A percentile compares a stretch with the other conserved stretches of the same genome.
phyloP scores from a whole-genome alignment of 2,329 filamentous ascomycete genomes.

The Simplicillium aogashimaense region DNA sequence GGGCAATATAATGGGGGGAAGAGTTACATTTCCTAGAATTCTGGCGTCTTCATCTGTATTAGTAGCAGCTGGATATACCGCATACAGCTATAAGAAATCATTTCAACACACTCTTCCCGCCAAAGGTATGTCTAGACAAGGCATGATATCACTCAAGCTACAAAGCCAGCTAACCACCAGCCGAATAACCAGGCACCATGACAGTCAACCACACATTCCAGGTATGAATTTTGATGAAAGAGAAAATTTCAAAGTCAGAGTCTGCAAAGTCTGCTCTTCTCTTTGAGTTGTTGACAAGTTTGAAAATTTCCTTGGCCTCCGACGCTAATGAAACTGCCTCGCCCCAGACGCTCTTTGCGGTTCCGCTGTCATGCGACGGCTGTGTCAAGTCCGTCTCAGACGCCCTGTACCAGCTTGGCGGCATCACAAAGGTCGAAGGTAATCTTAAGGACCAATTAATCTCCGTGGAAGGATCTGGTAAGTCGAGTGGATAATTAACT shows the following conservation, averaged over 20 bases:
- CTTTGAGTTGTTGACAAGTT: background rate
- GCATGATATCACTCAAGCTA: background rate
- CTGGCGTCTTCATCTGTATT: constrained; percentile 18
- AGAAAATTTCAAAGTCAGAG: constrained; percentile 1
- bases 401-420: constrained; percentile 65
- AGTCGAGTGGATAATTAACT: constrained; percentile 9
- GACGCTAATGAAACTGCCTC: constrained; percentile 5
- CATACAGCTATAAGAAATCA: constrained; percentile 13
- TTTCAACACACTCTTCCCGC: background rate
- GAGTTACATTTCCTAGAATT: constrained; percentile 14
- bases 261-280: constrained; percentile 12
- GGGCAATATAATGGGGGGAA: constrained; percentile 15
- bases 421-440: constrained; percentile 74
- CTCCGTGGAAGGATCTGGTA: constrained; percentile 73
- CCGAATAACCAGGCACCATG: constrained; percentile 22
- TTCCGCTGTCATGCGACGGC: constrained; percentile 82
- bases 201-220: constrained; percentile 34
- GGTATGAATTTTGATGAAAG: constrained; percentile 18
- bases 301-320: background rate
- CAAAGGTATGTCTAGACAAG: background rate
- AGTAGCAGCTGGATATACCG: constrained; percentile 17
- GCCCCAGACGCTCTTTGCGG: constrained; percentile 78
- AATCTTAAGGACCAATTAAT: constrained; percentile 77
- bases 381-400: constrained; percentile 82
- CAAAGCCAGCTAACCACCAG: constrained; percentile 1